Conservation (phyloP, 2,329 filamentous ascomycete genomes). For the Neonectria sp. region DNA sequence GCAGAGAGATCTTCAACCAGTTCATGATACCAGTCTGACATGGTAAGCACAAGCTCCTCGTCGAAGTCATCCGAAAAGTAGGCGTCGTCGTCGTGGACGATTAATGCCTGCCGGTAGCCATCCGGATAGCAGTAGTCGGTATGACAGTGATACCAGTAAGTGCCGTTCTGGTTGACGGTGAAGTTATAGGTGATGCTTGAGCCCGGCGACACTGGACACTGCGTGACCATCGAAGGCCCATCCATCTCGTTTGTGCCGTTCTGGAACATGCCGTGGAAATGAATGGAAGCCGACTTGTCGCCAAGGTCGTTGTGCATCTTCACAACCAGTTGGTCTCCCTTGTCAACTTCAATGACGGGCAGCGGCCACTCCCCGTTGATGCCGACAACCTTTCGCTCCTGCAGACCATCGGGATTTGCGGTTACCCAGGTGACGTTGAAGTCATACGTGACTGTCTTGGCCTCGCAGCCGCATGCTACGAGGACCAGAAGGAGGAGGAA, state of each 20-base stretch:
- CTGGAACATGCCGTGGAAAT: conserved; percentile 75
- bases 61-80: conserved; percentile 73
- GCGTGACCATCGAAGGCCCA: conserved; percentile 67
- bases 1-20: conserved; percentile 63
- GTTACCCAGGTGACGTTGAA: conserved; percentile 75
- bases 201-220: conserved; percentile 70
- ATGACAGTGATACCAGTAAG: conserved; percentile 76
- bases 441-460: conserved; percentile 65
- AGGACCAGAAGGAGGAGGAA: conserved; percentile 20
- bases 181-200: conserved; percentile 71
- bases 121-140: conserved; percentile 69
- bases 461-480: conserved; percentile 30
- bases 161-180: conserved; percentile 69
- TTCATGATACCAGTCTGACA: conserved; percentile 81
- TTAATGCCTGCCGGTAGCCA: conserved; percentile 74
- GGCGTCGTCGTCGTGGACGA: conserved; percentile 73
- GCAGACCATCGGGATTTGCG: conserved; percentile 72
- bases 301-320: conserved; percentile 65
- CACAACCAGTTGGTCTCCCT: conserved; percentile 67
- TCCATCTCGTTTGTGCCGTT: conserved; percentile 73
- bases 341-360: conserved; percentile 69
- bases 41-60: conserved; percentile 74
- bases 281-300: conserved; percentile 58
- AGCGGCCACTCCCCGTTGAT: conserved; percentile 78
- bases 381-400: conserved; percentile 71